Base-by-base conservation (phyloP, 805 yeast species). In the Wickerhamiella occidentalis region DNA sequence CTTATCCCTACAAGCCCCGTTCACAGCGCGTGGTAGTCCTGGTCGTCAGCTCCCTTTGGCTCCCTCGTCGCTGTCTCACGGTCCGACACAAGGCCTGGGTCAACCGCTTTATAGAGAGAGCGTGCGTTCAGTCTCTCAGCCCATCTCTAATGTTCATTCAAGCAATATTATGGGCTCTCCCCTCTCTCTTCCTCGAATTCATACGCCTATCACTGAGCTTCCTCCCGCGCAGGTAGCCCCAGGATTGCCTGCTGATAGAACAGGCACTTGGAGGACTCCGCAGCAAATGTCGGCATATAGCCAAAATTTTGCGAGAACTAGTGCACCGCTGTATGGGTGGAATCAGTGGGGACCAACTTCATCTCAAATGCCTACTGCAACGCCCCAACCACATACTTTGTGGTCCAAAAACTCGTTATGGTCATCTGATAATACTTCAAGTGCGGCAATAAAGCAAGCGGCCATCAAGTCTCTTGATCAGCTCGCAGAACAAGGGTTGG, bases 381-480 rank as follows among this genome's bases (percentile, higher is more conserved):
- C 30, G 3, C 30, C 44, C 3, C 44, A 23, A 6, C 18, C 44
- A 19, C 44, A 23, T 18, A 45, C 49, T 5, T 26, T 38, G 2
- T 46, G 49, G 49, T 46, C 49, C 3, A 41, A 46, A n/a, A 28
- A n/a, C 6, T 17, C 28, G 21, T 17, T 25, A 12, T 38, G 49
- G 44, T 26, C 43, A 3, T 33, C 38, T n/a, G 17, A 26, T 40
- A 18, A 11, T 7, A 13, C 42, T 30, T 35, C 43, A 33, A 36
- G 36, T 7, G 55, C 47, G 15, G 53, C 49, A 21, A 54, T 63
- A 9, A 48, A 54, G 11, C 38, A 50, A 7, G 54, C 62, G 3
- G 66, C 64, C 3, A 47, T 56, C 18, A 9, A 26, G 3, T 50
- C 61, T 35, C 64, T 61, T 50, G 47, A 50, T 25, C 48, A 47